phyloP scores from a whole-genome alignment of 192 early-diverging fungal genomes.

The Tieghemiomyces parasiticus region DNA sequence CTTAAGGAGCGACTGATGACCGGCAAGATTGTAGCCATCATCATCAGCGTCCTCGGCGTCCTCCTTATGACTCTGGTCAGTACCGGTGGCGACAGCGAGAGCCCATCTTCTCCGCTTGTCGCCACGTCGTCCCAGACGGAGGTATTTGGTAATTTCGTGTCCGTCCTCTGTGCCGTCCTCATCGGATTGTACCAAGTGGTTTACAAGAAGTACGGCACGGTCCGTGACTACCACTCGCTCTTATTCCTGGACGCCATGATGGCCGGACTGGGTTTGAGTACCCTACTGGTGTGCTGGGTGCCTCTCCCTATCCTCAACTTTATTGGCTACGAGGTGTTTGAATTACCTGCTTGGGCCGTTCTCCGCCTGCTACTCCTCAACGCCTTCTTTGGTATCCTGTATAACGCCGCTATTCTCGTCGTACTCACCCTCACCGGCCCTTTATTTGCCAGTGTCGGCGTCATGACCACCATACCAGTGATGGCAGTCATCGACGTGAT shows the following conservation, averaged over 20 bases:
- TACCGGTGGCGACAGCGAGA: background rate
- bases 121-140: slow-evolving; percentile 15
- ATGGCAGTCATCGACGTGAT: slow-evolving; percentile 44
- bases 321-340: slow-evolving; percentile 46
- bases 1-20: slow-evolving; percentile 43
- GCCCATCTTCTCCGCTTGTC: background rate
- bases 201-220: slow-evolving; percentile 62
- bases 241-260: slow-evolving; percentile 62
- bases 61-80: slow-evolving; percentile 40
- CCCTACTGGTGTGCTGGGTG: slow-evolving; percentile 48
- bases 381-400: slow-evolving; percentile 51
- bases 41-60: slow-evolving; percentile 52
- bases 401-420: slow-evolving; percentile 65
- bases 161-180: slow-evolving; percentile 40
- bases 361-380: slow-evolving; percentile 41
- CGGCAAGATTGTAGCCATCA: slow-evolving; percentile 45
- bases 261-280: slow-evolving; percentile 49
- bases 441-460: slow-evolving; percentile 61
- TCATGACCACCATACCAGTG: slow-evolving; percentile 65
- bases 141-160: slow-evolving; percentile 39
- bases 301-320: slow-evolving; percentile 55
- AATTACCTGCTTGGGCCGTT: slow-evolving; percentile 36
- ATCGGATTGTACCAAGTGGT: slow-evolving; percentile 70
- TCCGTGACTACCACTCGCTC: slow-evolving; percentile 35
- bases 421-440: slow-evolving; percentile 53